Evolutionary conservation across 1,284 basidiomycete genomes (phyloP).

Genomic region (Malassezia japonica): DNA sequence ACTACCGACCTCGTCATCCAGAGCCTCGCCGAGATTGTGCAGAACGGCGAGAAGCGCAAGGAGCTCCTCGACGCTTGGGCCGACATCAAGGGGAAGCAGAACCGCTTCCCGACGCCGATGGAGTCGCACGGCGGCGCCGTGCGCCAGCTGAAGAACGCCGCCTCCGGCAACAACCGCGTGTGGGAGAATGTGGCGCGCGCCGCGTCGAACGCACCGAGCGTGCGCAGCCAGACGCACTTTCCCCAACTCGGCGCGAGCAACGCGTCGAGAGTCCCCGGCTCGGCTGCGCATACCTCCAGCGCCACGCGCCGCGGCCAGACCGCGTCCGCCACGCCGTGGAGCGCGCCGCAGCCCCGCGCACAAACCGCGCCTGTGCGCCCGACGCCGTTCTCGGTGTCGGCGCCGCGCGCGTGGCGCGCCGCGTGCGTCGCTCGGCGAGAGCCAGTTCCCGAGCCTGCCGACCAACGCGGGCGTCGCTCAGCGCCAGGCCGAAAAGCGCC

Average conservation of each 20-base stretch:
- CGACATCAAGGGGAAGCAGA: conserved; percentile 26
- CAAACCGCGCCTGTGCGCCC: background rate
- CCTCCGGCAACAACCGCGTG: conserved; percentile 59
- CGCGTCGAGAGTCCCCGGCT: conserved; percentile 25
- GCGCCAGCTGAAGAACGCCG: conserved; percentile 56
- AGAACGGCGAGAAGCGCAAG: conserved; percentile 69
- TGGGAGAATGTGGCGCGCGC: conserved; percentile 81
- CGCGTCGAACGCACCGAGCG: conserved; percentile 17
- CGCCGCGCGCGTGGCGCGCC: background rate
- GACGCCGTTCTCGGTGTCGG: background rate
- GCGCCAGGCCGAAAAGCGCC: conserved; percentile 36
- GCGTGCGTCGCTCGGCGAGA: background rate
- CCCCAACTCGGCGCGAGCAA: conserved; percentile 21
- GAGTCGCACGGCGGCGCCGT: conserved; percentile 1
- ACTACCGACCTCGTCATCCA: conserved; percentile 59
- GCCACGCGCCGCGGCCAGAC: conserved; percentile 6
- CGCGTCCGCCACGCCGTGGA: background rate
- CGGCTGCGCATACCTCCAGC: conserved; percentile 24
- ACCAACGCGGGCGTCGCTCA: conserved; percentile 21
- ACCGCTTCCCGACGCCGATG: background rate
- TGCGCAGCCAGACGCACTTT: conserved; percentile 24
- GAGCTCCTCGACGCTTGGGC: conserved; percentile 70
- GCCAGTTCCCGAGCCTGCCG: conserved; percentile 35
- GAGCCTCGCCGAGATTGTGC: conserved; percentile 53
- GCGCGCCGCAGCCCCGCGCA: background rate